Conservation (phyloP, 1,284 basidiomycete genomes). For the Trichosporon coremiiforme region DNA sequence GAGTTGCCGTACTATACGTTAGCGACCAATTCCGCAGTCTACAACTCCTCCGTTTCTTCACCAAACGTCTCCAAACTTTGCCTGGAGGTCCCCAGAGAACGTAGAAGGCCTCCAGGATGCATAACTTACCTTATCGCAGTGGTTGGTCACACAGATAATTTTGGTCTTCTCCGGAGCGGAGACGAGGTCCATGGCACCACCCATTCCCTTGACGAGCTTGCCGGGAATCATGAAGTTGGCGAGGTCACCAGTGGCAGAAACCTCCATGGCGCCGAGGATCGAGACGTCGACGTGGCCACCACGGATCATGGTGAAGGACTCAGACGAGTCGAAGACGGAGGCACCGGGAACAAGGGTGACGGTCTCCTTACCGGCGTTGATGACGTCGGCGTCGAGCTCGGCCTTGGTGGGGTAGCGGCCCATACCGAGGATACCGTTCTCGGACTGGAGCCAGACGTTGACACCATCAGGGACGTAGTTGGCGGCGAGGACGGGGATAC, state of each 20-base stretch:
- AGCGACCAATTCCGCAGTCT: background rate
- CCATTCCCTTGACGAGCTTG: constrained; percentile 87
- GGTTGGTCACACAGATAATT: constrained; percentile 33
- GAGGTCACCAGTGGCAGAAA: constrained; percentile 87
- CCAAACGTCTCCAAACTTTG: background rate
- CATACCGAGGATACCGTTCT: constrained; percentile 95
- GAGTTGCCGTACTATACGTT: constrained; percentile 79
- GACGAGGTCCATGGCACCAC: constrained; percentile 94
- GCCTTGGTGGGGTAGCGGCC: constrained; percentile 87
- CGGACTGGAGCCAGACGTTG: constrained; percentile 89
- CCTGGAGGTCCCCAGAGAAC: background rate
- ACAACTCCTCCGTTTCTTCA: background rate
- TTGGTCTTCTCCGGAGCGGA: constrained; percentile 86
- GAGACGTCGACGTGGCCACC: constrained; percentile 94
- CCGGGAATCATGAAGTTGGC: constrained; percentile 97
- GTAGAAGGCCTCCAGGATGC: background rate
- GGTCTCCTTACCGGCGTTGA: constrained; percentile 96
- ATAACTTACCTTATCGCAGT: constrained; percentile 62
- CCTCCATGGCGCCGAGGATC: constrained; percentile 89
- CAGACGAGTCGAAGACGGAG: constrained; percentile 70
- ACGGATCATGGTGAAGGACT: constrained; percentile 86
- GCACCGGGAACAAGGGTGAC: constrained; percentile 89
- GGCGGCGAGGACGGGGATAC: constrained; percentile 93
- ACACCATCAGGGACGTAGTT: constrained; percentile 72
- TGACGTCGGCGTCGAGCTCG: constrained; percentile 89